These are phyloP conservation scores for Saturnispora sekii DNA, from an alignment of 805 yeast genomes.

Conservation along the genomic window DNA sequence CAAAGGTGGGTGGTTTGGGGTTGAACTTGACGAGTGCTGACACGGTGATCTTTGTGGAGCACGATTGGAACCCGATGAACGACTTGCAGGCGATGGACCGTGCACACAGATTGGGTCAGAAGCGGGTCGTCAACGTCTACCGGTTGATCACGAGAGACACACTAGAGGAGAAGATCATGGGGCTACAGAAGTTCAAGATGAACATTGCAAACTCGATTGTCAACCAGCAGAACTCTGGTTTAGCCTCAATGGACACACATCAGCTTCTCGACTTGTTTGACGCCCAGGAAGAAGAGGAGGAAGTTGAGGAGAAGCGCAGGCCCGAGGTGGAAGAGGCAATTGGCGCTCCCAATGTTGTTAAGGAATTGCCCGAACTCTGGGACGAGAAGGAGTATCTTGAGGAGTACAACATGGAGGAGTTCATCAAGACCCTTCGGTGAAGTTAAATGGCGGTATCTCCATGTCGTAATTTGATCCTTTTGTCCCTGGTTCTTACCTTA, in stretches of 20 bases:
- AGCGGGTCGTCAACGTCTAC: conserved; percentile 94
- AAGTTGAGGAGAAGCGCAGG: conserved; percentile 22
- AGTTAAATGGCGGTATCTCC: neutral
- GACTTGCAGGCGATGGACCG: conserved; percentile 99
- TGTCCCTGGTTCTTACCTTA: too few species aligned
- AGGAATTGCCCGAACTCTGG: conserved; percentile 90
- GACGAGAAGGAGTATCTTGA: conserved; percentile 94
- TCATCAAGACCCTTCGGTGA: conserved; percentile 60
- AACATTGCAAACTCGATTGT: conserved; percentile 94
- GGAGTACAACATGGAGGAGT: conserved; percentile 88
- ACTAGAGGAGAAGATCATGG: conserved; percentile 96
- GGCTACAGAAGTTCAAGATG: conserved; percentile 93
- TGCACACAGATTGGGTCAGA: conserved; percentile 96
- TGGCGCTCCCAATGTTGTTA: conserved; percentile 31
- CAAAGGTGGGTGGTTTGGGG: conserved; percentile 99
- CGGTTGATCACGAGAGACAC: conserved; percentile 89
- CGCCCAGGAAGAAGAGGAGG: conserved; percentile 36
- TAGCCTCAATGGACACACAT: conserved; percentile 92
- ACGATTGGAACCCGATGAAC: conserved; percentile 99
- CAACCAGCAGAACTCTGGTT: conserved; percentile 94
- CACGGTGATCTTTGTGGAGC: conserved; percentile 97
- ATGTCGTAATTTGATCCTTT: too few species aligned
- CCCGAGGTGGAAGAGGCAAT: conserved; percentile 17
- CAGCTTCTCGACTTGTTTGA: conserved; percentile 86
- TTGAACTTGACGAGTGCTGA: conserved; percentile 96